Base-by-base conservation (phyloP, 306 rosid genomes). In the Glycine tomentella region DNA sequence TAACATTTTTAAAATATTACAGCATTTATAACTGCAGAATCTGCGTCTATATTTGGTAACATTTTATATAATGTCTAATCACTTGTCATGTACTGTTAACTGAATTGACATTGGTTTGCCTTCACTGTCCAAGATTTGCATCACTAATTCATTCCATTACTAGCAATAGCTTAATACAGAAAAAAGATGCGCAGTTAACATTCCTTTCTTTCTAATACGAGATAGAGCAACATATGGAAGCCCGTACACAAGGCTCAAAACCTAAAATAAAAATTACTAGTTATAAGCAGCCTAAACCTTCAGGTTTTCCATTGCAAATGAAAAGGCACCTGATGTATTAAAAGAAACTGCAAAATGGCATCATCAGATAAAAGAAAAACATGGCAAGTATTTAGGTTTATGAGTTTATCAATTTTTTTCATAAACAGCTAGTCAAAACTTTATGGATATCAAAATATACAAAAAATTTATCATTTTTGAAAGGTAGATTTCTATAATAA, bases 311-410 rank as follows among this genome's bases (percentile, higher is more conserved):
- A 51, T 77, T 78, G 45, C 59, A 56, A 8, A 69, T 42, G 15
- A 42, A 67, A 67, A 25, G 31, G 65, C 52, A 58, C 25, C 15
- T 1, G 3, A 7, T 71, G 31, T n/a, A 11, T 45, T 38, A 13
- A 62, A 45, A 49, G 65, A 16, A 34, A 72, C 55, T 50, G 36
- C 44, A 36, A 73, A 80, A 36, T 49, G 45, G 17, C 12, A 61
- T 42, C 12, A 16, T 42, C 63, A 48, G 16, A 48, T 49, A 31
- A 56, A 57, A 42, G 58, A 69, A 58, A 44, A 79, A 44, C 17
- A 15, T 3, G 9, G 12, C 45, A 33, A 40, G 58, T 10, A 64
- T 15, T 62, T 38, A 31, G 31, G 25, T 68, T 6, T 9, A 67
- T 33, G 9, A 10, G 25, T 68, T 3, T 5, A 67, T 33, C 10